A percentile compares a stretch with the other conserved stretches of the same genome.
phyloP scores from a whole-genome alignment of 441 rosid genomes.

The Euphorbia corollata region DNA sequence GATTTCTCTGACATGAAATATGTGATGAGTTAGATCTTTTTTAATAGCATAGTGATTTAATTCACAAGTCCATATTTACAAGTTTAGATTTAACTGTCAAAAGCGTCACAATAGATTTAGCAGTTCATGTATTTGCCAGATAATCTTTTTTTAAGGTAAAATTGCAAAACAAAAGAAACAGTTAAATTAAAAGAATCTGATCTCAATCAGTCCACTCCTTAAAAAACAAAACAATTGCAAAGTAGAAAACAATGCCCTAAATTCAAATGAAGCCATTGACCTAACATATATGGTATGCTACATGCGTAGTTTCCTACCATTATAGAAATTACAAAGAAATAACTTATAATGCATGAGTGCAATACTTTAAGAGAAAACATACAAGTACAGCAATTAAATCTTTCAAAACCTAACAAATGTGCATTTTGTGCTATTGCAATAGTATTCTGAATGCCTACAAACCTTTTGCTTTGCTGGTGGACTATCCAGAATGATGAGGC shows the following conservation, averaged over 20 bases:
- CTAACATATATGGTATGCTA: neutral
- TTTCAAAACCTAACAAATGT: neutral
- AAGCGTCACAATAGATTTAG: neutral
- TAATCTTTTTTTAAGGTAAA: neutral
- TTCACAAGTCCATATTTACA: neutral
- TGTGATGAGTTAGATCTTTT: neutral
- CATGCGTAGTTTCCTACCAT: neutral
- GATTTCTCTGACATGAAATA: neutral
- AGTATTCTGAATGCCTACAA: conserved; percentile 15
- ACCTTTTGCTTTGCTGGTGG: conserved; percentile 96
- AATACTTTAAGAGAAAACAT: neutral
- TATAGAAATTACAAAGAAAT: neutral
- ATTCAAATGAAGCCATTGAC: conserved; percentile 4
- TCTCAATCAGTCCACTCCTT: neutral
- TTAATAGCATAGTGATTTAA: neutral
- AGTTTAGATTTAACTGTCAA: neutral
- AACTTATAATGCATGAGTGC: neutral
- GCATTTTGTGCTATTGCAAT: neutral
- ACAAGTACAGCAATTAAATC: neutral
- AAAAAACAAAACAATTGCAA: neutral
- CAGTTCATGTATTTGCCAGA: neutral
- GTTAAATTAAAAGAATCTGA: neutral
- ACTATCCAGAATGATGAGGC: conserved; percentile 90
- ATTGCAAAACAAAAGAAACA: neutral
- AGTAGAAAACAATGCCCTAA: neutral